phyloP scores from a whole-genome alignment of 106 monocot species.

The Acorus gramineus region DNA sequence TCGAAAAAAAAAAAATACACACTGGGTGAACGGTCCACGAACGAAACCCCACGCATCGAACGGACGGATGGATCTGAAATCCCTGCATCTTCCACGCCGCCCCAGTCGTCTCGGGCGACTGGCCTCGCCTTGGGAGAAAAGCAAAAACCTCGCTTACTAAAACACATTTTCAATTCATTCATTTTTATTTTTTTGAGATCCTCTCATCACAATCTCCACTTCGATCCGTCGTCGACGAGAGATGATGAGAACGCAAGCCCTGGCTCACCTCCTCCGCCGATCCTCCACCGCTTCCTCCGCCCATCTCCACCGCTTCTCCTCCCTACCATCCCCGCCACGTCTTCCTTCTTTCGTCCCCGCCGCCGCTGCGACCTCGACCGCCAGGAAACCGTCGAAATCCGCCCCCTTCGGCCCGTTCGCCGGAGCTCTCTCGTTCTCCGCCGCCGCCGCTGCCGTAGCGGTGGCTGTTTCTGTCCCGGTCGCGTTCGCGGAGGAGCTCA shows the following conservation, averaged over 20 bases:
- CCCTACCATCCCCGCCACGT: neutral
- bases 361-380: neutral
- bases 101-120: too few relatives aligned
- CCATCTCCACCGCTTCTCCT: neutral
- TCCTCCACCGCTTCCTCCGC: neutral
- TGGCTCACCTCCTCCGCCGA: neutral
- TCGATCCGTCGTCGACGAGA: too few relatives aligned
- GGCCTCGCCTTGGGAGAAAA: too few relatives aligned
- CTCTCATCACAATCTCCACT: too few relatives aligned
- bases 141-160: too few relatives aligned
- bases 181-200: too few relatives aligned
- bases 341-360: neutral
- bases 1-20: too few relatives aligned
- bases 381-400: slow-evolving; percentile 8
- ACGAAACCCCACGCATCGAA: too few relatives aligned
- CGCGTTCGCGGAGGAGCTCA: slow-evolving; percentile 57
- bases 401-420: slow-evolving; percentile 35
- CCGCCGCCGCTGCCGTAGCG: slow-evolving; percentile 8
- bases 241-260: neutral
- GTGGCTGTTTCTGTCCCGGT: slow-evolving; percentile 8
- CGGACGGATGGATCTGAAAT: too few relatives aligned
- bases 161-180: too few relatives aligned
- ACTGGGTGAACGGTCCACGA: too few relatives aligned
- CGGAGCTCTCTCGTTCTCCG: slow-evolving; percentile 60
- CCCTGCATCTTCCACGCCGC: too few relatives aligned